These are phyloP conservation scores for Globisporangium orthogonon DNA, from an alignment of 352 stramenopile species.

Conservation along the genomic window DNA sequence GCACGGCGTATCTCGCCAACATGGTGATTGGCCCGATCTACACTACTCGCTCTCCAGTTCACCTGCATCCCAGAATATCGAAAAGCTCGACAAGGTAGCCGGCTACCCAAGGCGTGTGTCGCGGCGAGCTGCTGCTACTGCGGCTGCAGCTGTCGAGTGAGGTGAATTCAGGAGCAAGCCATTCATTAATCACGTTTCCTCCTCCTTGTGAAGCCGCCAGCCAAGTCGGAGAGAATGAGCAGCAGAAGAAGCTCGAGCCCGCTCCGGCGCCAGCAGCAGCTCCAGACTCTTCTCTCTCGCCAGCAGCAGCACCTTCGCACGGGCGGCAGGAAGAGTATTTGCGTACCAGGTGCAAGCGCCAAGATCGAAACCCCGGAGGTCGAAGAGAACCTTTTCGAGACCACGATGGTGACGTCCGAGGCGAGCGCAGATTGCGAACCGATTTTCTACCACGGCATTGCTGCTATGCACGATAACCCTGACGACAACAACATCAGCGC, in stretches of 20 bases:
- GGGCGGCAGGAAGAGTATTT: neutral
- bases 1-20: neutral
- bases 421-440: neutral
- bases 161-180: too few species aligned
- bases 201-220: neutral
- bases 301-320: too few species aligned
- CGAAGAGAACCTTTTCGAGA: neutral
- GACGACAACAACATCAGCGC: neutral
- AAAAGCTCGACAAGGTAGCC: too few species aligned
- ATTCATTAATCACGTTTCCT: neutral
- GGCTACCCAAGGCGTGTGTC: too few species aligned
- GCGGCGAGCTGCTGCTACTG: too few species aligned
- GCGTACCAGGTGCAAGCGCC: neutral
- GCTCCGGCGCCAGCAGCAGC: neutral
- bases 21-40: too few species aligned
- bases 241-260: neutral
- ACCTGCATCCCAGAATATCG: too few species aligned
- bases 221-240: neutral
- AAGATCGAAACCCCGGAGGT: neutral
- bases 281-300: neutral
- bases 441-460: slow-evolving; percentile 2
- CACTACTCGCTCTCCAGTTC: too few species aligned
- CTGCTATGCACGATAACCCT: neutral
- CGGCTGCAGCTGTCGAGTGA: too few species aligned
- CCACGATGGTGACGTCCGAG: neutral